phyloP scores from a whole-genome alignment of 352 stramenopile genomes.

The Phytopythium mirpurense region DNA sequence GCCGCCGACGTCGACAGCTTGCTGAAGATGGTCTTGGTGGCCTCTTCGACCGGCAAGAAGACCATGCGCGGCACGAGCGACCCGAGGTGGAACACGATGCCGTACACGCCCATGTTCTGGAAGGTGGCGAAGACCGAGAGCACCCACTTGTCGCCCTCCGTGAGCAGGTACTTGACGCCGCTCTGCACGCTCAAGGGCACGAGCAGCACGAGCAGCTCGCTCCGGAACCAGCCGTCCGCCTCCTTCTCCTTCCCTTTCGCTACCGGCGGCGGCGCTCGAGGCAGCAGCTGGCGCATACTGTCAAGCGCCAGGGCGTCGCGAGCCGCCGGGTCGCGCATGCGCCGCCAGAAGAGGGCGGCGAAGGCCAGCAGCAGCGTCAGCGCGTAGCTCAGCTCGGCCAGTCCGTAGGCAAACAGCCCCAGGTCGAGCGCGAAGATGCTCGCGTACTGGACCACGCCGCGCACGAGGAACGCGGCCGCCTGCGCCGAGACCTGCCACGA shows the following conservation, averaged over 20 bases:
- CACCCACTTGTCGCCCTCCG: slow-evolving; percentile 95
- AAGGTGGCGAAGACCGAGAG: slow-evolving; percentile 86
- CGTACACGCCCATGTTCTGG: slow-evolving; percentile 95
- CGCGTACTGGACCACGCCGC: slow-evolving; percentile 60
- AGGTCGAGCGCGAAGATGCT: slow-evolving; percentile 60
- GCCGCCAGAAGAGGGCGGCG: slow-evolving; percentile 39
- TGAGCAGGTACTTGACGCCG: slow-evolving; percentile 96
- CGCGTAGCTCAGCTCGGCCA: slow-evolving; percentile 74
- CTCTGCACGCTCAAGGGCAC: slow-evolving; percentile 88
- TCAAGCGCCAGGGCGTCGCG: slow-evolving; percentile 34
- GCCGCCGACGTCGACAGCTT: slow-evolving; percentile 53
- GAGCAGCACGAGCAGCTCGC: slow-evolving; percentile 52
- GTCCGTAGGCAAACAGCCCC: slow-evolving; percentile 64
- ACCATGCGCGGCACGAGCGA: slow-evolving; percentile 94
- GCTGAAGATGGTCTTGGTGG: slow-evolving; percentile 92
- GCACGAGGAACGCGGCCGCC: slow-evolving; percentile 66
- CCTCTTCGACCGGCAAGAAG: slow-evolving; percentile 96
- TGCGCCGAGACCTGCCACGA: slow-evolving; percentile 79
- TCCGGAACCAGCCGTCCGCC: slow-evolving; percentile 34
- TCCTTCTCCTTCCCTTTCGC: no score
- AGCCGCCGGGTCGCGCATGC: slow-evolving; percentile 18
- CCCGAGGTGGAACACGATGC: slow-evolving; percentile 93
- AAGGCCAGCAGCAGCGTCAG: slow-evolving; percentile 59
- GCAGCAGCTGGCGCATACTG: slow-evolving; percentile 49
- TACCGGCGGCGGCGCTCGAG: slow-evolving; percentile 9